Base-by-base conservation (phyloP, 2,329 filamentous ascomycete genomes). In the Fusarium anguioides region DNA sequence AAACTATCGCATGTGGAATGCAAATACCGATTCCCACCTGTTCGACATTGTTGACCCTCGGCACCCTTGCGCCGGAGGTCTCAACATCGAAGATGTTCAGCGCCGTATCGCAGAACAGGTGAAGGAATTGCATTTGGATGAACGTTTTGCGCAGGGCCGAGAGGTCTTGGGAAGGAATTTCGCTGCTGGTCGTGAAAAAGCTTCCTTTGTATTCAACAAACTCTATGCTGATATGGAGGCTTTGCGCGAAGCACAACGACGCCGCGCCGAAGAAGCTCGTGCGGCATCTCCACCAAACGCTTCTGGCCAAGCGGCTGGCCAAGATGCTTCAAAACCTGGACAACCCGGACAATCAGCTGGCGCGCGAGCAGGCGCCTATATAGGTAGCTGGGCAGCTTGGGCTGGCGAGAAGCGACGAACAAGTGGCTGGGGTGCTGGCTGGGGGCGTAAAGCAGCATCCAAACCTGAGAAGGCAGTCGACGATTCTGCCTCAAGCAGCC, bases 61-160 rank as follows among this genome's bases (percentile, higher is more conserved):
- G 63, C 96, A 99, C 77, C 96, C 96, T 5, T 97, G 93, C 76
- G 94, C 94, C 2, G 96, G 96, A 24, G 95, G 94, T 1, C 84
- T 99, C 20, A 94, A 91, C 2, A 94, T 99, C 65, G 96, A 98
- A 70, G 96, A 99, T 76, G 91, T 99, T 14, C 95, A 97, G 76
- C 87, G 96, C 48, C 87, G 96, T 23, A 86, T 99, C 31, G 89
- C 93, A 33, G 92, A 96, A 77, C 96, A 98, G 79, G 92, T 99
- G 47, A 91, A 95, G 69, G 95, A 98, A 63, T 85, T 98, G 46
- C 94, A 98, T 76, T 85, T 98, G 3, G 96, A 99, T 76, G 96
- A 98, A 76, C 88, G 92, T 10, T 89, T 98, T 59, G 90, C 92
- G 1, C 90, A 92, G 61, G 92, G 94, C 10, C 87, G 89, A 53